Evolutionary conservation across 371 early-diverging fungal genomes (phyloP), one percentile per base, ranked within the genome.

Genomic region (Actinomucor elegans): DNA sequence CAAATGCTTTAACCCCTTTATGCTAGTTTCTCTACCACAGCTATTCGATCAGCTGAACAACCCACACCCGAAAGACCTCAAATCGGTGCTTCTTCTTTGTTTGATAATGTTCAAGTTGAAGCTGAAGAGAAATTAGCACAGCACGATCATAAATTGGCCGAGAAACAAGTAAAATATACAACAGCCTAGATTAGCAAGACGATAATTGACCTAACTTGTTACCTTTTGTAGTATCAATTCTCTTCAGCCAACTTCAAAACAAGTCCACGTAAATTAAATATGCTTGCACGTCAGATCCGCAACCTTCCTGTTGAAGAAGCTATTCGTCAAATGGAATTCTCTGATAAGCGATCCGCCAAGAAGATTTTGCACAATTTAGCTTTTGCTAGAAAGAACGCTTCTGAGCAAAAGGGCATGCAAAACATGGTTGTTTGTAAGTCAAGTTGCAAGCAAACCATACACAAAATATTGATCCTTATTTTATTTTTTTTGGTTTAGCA

Each of bases 301-400:
- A 87, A 90, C 11, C 71, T 93, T 52, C 65, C 87, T 21, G 67
- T 97, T 9, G 75, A 79, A 20, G 88, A 93, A 56, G 97, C 96
- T 9, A 87, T 92, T 52, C 64, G 75, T 26, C 95, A 97, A 71
- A 90, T 96, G 94, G 75, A 86, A 64, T 89, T 93, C 57, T 88
- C 89, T 24, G 77, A 80, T 31, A 95, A 96, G 61, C 81, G 85
- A 27, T 79, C 92, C 9, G 85, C 89, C n/a, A 74, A 73, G 43
- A 80, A 83, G 38, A 75, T 92, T 36, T 61, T 83, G 59, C 81
- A 88, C 67, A 86, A 85, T 8, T 61, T 93, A 55, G 86, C 83
- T 4, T 86, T 87, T 71, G 89, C 90, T 10, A 74, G 82, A 26
- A 85, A 84, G 43, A 85, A 89, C 66, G 90, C 91, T 5, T 62